Evolutionary conservation across 495 filamentous ascomycete species (phyloP), one percentile per base, ranked within the genome.

Genomic region (Penicillium coffeae): DNA sequence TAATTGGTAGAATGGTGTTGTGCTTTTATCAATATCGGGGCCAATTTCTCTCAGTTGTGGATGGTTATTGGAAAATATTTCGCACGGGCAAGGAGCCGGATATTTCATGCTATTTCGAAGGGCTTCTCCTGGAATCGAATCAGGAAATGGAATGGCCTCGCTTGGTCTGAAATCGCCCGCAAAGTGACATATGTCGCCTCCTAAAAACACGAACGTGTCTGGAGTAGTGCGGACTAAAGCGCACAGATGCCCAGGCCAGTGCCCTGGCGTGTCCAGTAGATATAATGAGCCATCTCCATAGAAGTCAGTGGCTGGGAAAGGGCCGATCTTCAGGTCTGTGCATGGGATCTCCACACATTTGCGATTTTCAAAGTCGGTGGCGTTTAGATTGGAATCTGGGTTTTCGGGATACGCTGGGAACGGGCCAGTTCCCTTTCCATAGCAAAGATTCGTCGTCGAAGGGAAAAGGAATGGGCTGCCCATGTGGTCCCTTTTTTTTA

Each of bases 401-500:
- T 75, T 66, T 0, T 63, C 48, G 1, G 81, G 80, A 37, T 72
- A 79, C 1, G 71, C 79, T 0, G 79, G 80, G 2, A 74, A 50
- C 22, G 73, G 45, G 2, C 41, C 19, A 2, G 62, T 55, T 1
- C 79, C 80, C 1, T 73, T 73, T 0, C 81, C 82, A 20, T 82
- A 70, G 14, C 80, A 58, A 1, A 87, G 50, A 7, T 65, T 55
- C 1, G 79, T 79, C 21, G 54, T 64, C 0, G 65, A 36, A 2
- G 68, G 71, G 45, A 85, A 83, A 8, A 52, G 68, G 1, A 62
- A 59, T 3, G 71, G 63, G 38, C 83, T 69, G 8, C 79, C 82
- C 3, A 64, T 68, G 56, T 85, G 83, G 48, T 84, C 82, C 44
- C 77, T 76, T 54, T 86, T n/a, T n/a, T n/a, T n/a, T n/a, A n/a